Base-by-base conservation (phyloP, 2,329 filamentous ascomycete genomes). In the Fusarium burgessii region DNA sequence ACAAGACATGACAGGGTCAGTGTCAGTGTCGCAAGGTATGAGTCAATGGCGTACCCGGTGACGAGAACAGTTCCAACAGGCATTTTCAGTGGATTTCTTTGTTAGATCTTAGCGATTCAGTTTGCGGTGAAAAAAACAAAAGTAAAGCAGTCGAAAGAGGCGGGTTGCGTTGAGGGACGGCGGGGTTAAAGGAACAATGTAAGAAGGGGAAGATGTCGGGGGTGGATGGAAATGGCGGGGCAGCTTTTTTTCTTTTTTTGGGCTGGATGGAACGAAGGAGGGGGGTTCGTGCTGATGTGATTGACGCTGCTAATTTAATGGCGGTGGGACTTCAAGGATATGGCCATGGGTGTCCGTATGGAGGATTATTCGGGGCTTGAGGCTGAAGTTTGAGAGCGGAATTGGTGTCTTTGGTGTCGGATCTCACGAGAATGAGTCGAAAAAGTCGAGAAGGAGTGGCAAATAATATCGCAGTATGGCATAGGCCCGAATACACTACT, bases 11-110 rank as follows among this genome's bases (percentile, higher is more conserved):
- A 54, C 41, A 46, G 45, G 45, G 27, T 7, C 10, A 29, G 27
- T 14, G 40, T 54, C n/a, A 46, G 46, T 23, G 40, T 51, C 35
- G 43, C 38, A 77, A 77, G 65, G 76, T 62, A 36, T 42, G 23
- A 33, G 42, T 46, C 17, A 32, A 42, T 65, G 65, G 68, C 76
- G 76, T 90, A 97, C 95, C 95, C 95, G 78, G 95, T 95, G 80
- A 98, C 90, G 78, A 98, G 89, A 80, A 97, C 93, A 70, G 94
- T 96, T 85, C 94, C 93, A 75, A 93, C 88, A 81, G 91, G 84
- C 93, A 97, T 97, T 85, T 75, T 72, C 9, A 41, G 46, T 20
- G 14, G 45, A 42, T 62, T 74, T 71, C 67, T 75, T 76, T 76
- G 71, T 76, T 74, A 12, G 61, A 70, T 62, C 73, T 23, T 23